Evolutionary conservation across 768 basidiomycete genomes (phyloP).

Genomic region (Filobasidium wieringae): DNA sequence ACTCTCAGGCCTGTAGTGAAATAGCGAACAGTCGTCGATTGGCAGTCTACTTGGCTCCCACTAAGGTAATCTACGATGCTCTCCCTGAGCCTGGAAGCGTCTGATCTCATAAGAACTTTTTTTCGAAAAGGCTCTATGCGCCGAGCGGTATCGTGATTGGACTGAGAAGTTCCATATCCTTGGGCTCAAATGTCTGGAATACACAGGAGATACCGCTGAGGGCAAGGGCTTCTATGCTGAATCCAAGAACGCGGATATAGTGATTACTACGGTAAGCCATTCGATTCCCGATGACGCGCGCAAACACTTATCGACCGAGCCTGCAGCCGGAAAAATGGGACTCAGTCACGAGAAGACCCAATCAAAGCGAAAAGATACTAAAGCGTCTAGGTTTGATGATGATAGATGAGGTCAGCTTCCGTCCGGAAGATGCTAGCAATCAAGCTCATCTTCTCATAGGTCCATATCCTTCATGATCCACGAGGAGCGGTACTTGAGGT

Average conservation of each 20-base stretch:
- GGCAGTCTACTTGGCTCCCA: conserved; percentile 81
- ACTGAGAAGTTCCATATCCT: conserved; percentile 60
- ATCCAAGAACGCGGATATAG: conserved; percentile 62
- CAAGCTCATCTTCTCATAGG: too few relatives aligned
- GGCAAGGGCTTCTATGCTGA: conserved; percentile 58
- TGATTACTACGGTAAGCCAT: conserved; percentile 62
- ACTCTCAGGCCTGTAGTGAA: conserved; percentile 41
- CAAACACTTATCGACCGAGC: not conserved
- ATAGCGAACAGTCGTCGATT: conserved; percentile 49
- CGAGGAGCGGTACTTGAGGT: conserved; percentile 91
- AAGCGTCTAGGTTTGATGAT: conserved; percentile 67
- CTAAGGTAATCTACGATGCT: conserved; percentile 49
- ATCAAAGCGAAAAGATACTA: conserved; percentile 57
- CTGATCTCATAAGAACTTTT: too few relatives aligned
- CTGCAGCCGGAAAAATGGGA: conserved; percentile 86
- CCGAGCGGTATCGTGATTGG: conserved; percentile 79
- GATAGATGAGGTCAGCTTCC: conserved; percentile 69
- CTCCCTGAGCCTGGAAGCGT: too few relatives aligned
- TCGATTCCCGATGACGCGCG: not conserved
- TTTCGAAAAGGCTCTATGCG: conserved; percentile 61
- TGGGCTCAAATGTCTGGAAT: conserved; percentile 68
- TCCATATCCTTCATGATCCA: conserved; percentile 80
- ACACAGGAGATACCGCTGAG: conserved; percentile 79
- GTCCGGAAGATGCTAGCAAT: too few relatives aligned
- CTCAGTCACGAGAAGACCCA: conserved; percentile 58